Evolutionary conservation across 2,329 filamentous ascomycete genomes (phyloP).

Genomic region (Fonsecaea pedrosoi): DNA sequence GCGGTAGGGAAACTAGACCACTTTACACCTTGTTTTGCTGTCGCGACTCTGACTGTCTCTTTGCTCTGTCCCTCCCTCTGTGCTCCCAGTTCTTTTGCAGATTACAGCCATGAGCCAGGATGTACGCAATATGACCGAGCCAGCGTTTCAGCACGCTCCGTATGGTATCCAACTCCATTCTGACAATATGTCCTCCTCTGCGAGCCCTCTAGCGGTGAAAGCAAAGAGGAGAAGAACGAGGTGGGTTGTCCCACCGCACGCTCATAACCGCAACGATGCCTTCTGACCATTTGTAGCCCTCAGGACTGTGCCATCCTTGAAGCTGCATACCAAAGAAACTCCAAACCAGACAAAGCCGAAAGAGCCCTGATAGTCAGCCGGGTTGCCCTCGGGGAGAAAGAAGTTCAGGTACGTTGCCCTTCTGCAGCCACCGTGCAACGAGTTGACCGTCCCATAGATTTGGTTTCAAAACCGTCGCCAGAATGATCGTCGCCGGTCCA

Average conservation of each 20-base stretch:
- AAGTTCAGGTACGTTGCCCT: constrained; percentile 75
- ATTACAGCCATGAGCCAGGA: constrained; percentile 19
- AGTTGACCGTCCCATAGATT: constrained; percentile 66
- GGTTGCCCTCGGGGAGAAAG: constrained; percentile 90
- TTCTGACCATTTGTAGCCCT: constrained; percentile 60
- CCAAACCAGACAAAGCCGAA: constrained; percentile 89
- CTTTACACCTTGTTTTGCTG: constrained; percentile 16
- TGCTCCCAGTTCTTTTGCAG: background rate
- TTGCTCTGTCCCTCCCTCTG: background rate
- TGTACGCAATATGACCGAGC: constrained; percentile 7
- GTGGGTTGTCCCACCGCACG: constrained; percentile 16
- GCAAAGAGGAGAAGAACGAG: constrained; percentile 38
- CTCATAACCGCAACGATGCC: background rate
- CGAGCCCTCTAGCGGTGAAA: constrained; percentile 20
- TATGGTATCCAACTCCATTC: constrained; percentile 27
- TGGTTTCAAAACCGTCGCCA: constrained; percentile 98
- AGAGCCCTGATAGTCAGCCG: constrained; percentile 82
- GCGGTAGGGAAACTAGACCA: background rate
- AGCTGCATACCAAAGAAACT: constrained; percentile 80
- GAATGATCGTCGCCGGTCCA: constrained; percentile 87
- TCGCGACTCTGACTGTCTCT: constrained; percentile 10
- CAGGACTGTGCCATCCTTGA: constrained; percentile 91
- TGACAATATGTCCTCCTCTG: constrained; percentile 18
- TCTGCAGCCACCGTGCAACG: constrained; percentile 31
- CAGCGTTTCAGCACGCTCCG: constrained; percentile 11